Percentiles rank a stretch among this genome's conserved stretches.
Evolutionary conservation across 2,329 filamentous ascomycete genomes (phyloP).

Genomic region (Rhexocercosporidium sp.): DNA sequence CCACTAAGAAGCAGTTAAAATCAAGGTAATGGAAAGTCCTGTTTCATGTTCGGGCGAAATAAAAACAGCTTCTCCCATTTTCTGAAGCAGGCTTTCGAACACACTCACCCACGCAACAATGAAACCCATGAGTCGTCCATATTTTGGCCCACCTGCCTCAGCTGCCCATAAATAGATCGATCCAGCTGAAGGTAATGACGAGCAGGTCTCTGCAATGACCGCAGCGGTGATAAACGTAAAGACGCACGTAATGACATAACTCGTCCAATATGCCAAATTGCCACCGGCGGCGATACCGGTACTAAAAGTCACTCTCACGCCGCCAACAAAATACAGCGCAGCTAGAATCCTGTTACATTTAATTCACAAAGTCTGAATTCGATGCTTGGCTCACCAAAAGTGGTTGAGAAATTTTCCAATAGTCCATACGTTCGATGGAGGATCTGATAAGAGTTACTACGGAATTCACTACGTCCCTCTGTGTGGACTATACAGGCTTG

Average conservation of each 20-base stretch:
- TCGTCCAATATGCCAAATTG: conserved; percentile 66
- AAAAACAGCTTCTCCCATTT: too few relatives aligned
- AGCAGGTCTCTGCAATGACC: conserved; percentile 63
- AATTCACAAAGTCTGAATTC: not conserved
- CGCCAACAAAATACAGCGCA: conserved; percentile 65
- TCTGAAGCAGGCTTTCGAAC: too few relatives aligned
- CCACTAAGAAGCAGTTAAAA: conserved; percentile 47
- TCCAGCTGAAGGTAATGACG: conserved; percentile 46
- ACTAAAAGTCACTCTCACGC: conserved; percentile 64
- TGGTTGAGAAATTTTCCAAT: conserved; percentile 64
- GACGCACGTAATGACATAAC: conserved; percentile 62
- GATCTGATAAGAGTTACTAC: conserved; percentile 27
- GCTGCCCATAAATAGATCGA: conserved; percentile 55
- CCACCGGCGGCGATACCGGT: conserved; percentile 66
- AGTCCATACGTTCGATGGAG: conserved; percentile 61
- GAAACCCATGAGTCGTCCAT: conserved; percentile 43
- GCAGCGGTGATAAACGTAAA: conserved; percentile 66
- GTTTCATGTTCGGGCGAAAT: not conserved
- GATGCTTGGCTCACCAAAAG: conserved; percentile 52
- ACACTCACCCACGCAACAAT: conserved; percentile 56
- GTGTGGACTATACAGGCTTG: conserved; percentile 52
- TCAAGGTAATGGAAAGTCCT: not conserved
- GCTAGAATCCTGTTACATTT: conserved; percentile 46
- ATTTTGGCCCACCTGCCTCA: conserved; percentile 50
- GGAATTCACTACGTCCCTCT: conserved; percentile 10